Evolutionary conservation across 805 yeast species (phyloP), one percentile per base, ranked within the genome.

Genomic region (Cyberlindnera sargentensis): DNA sequence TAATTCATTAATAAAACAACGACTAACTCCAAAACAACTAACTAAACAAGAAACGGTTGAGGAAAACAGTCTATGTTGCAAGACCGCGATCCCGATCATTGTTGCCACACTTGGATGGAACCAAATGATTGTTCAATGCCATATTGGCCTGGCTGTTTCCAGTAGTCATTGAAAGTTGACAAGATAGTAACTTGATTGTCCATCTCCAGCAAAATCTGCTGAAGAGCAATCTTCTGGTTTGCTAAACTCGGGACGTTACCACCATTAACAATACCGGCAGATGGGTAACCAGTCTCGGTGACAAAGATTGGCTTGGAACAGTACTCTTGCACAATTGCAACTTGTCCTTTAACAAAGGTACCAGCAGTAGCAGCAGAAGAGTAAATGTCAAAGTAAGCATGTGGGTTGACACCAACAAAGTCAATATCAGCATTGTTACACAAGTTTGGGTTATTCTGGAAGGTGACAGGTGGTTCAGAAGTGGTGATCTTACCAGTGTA

Each of bases 241-340:
- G 60, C 85, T 6, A 64, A 59, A 32, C 78, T 64, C 47, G 96
- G 96, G 34, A 80, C 75, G 52, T 88, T 84, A 40, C 65, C 65
- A 44, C 96, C 96, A 58, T 86, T 79, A 45, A 72, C 67, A 47
- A 59, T 61, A 56, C 96, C 96, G 34, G 70, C 67, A 52, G 82
- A 77, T 55, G 96, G 96, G 61, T 86, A 89, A 36, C 96, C 96
- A 5, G 96, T 88, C 65, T 89, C 96, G 23, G 95, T 81, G 44
- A 89, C 78, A 23, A 69, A 51, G 32, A 85, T 80, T 6, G 66
- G 62, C 61, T 72, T 68, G 28, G 75, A 67, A 41, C 96, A 89
- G 37, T 71, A 65, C 11, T 62, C 64, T 51, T 72, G 64, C 26
- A 80, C 80, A 45, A 80, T 59, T 24, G 55, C 62, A 48, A 77